phyloP scores from a whole-genome alignment of 495 filamentous ascomycete genomes.

The Parachaetomium inaequale region DNA sequence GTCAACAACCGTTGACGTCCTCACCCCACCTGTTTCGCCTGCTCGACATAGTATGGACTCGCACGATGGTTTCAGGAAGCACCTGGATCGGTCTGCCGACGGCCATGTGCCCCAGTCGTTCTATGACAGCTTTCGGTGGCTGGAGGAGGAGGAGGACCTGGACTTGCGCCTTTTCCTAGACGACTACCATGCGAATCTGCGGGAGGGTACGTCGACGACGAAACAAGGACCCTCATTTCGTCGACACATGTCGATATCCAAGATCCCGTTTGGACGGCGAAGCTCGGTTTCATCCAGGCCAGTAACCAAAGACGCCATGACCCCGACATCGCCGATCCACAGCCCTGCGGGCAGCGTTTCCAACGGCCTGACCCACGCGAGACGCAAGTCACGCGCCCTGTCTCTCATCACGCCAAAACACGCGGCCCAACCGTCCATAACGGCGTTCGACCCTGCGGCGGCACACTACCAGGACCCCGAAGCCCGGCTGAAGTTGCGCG shows the following conservation, averaged over 20 bases:
- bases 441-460: slow-evolving; percentile 66
- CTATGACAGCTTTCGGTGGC: slow-evolving; percentile 71
- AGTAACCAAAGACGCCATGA: slow-evolving; percentile 38
- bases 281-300: slow-evolving; percentile 43
- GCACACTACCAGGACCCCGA: slow-evolving; percentile 90
- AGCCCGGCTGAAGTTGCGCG: slow-evolving; percentile 77
- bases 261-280: slow-evolving; percentile 52
- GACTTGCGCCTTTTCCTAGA: slow-evolving; percentile 62
- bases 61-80: slow-evolving; percentile 27
- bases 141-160: slow-evolving; percentile 73
- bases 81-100: slow-evolving; percentile 41
- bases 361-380: slow-evolving; percentile 31
- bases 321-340: slow-evolving; percentile 34
- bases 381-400: slow-evolving; percentile 47
- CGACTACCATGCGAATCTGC: slow-evolving; percentile 51
- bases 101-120: slow-evolving; percentile 41
- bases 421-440: slow-evolving; percentile 45
- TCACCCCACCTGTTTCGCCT: slow-evolving; percentile 29
- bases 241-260: slow-evolving; percentile 51
- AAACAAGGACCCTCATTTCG: slow-evolving; percentile 48
- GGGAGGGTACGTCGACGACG: slow-evolving; percentile 40
- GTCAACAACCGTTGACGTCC: slow-evolving; percentile 29
- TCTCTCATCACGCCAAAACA: slow-evolving; percentile 49
- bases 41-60: slow-evolving; percentile 36
- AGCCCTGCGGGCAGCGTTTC: slow-evolving; percentile 30